Evolutionary conservation across 805 yeast species (phyloP), one percentile per base, ranked within the genome.

Genomic region (Ogataea trehaloabstinens): DNA sequence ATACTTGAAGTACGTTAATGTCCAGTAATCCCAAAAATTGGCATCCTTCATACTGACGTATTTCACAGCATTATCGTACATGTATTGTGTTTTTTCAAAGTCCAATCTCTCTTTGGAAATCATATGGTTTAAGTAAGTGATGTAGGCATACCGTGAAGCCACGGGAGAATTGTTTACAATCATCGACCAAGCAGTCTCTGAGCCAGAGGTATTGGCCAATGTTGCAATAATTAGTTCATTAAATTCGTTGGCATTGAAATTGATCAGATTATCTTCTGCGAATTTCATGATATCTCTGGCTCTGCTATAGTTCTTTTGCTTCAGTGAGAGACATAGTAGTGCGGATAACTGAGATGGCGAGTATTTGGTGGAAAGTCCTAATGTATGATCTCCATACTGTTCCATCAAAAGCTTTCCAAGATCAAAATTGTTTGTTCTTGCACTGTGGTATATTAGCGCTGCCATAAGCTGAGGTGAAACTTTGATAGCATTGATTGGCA

Each of bases 401-500:
- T 32, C 45, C 48, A 46, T 43, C 12, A 64, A 41, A 15, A 64
- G 38, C 4, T 51, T 41, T 12, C 59, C 50, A 6, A 64, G 42
- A 8, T 49, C 41, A 20, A 48, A 44, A 34, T 63, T 55, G 11
- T 41, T 34, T 1, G 55, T 51, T 22, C 63, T 41, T 1, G 60
- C 39, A 32, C 63, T 50, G 43, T 64, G 63, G 18, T 48, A 39
- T 4, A 62, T 30, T 20, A 64, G 40, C 1, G 66, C 45, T 6
- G 56, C 45, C 67, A 64, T 61, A 28, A 64, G 46, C 15, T 48
- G 48, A 1, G 69, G 68, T 19, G 59, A 54, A 3, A 59, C 48
- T 24, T 51, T 50, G 19, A 64, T 58, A 1, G 67, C 58, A 19
- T 59, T 57, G 19, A 63, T 46, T 1, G 69, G 68, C n/a, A 64